phyloP scores from a whole-genome alignment of 345 rosid species.

The Limnanthes douglasii region DNA sequence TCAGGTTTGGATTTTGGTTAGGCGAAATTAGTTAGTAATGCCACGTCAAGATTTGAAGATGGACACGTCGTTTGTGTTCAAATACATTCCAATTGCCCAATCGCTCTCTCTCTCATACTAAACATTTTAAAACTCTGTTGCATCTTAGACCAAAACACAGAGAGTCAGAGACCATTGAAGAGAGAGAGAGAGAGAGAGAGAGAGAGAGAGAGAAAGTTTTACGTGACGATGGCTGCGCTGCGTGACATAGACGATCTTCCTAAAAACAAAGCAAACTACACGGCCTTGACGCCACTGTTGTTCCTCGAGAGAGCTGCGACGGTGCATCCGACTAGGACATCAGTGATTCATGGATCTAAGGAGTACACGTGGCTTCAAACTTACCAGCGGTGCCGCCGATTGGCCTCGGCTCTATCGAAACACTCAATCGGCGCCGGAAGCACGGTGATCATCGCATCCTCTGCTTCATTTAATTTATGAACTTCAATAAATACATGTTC shows the following conservation, averaged over 20 bases:
- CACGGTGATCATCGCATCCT: slow-evolving; percentile 46
- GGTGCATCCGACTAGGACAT: slow-evolving; percentile 51
- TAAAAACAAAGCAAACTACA: slow-evolving; percentile 65
- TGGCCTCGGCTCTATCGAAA: slow-evolving; percentile 73
- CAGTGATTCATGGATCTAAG: slow-evolving; percentile 51
- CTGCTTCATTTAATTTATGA: no score
- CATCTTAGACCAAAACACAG: neutral
- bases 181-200: slow-evolving; percentile 3
- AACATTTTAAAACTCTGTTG: no score
- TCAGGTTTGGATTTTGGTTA: no score
- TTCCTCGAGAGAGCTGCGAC: slow-evolving; percentile 73
- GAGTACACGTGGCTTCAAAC: slow-evolving; percentile 74
- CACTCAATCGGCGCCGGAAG: slow-evolving; percentile 52
- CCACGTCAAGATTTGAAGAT: no score
- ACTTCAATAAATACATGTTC: no score
- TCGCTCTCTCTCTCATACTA: no score
- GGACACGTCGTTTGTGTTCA: no score
- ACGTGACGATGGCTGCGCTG: slow-evolving; percentile 9
- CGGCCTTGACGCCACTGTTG: slow-evolving; percentile 78
- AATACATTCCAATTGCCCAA: no score
- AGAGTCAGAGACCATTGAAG: slow-evolving; percentile 1
- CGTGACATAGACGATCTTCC: slow-evolving; percentile 81
- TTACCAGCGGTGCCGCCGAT: slow-evolving; percentile 59
- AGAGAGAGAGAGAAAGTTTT: slow-evolving; percentile 4
- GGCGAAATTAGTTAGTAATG: no score